phyloP scores from a whole-genome alignment of 192 early-diverging fungal genomes.

The Coemansia asiatica region DNA sequence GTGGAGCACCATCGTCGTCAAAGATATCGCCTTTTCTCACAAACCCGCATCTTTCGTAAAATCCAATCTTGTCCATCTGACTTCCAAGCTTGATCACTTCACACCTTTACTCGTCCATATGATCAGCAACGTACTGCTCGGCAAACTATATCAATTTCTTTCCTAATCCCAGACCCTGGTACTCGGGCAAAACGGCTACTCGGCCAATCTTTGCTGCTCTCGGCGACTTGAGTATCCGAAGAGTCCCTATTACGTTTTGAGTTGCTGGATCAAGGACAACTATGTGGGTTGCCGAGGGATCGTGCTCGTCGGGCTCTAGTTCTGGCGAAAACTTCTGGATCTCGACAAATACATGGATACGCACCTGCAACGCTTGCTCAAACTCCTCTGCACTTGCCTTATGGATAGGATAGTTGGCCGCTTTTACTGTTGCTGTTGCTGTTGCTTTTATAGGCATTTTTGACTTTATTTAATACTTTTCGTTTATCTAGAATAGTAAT shows the following conservation, averaged over 20 bases:
- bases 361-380: constrained; percentile 16
- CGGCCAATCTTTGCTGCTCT: constrained; percentile 32
- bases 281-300: constrained; percentile 25
- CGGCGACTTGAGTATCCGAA: constrained; percentile 24
- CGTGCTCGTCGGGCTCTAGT: constrained; percentile 32
- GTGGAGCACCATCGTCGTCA: constrained; percentile 36
- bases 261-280: constrained; percentile 9
- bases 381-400: constrained; percentile 23
- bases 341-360: constrained; percentile 40
- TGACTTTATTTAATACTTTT: no score
- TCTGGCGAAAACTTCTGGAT: constrained; percentile 40
- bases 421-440: no score
- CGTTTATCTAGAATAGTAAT: no score
- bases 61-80: constrained; percentile 36
- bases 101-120: constrained; percentile 1
- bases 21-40: constrained; percentile 28
- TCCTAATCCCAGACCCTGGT: constrained; percentile 43
- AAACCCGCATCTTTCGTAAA: constrained; percentile 44
- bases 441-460: no score
- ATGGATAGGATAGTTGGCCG: constrained; percentile 16
- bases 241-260: constrained; percentile 25
- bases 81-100: constrained; percentile 24
- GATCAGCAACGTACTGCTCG: constrained; percentile 14
- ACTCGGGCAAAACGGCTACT: constrained; percentile 38
- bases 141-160: constrained; percentile 17